Evolutionary conservation across 495 filamentous ascomycete species (phyloP), one percentile per base, ranked within the genome.

Genomic region (Aspergillus conjunctus): DNA sequence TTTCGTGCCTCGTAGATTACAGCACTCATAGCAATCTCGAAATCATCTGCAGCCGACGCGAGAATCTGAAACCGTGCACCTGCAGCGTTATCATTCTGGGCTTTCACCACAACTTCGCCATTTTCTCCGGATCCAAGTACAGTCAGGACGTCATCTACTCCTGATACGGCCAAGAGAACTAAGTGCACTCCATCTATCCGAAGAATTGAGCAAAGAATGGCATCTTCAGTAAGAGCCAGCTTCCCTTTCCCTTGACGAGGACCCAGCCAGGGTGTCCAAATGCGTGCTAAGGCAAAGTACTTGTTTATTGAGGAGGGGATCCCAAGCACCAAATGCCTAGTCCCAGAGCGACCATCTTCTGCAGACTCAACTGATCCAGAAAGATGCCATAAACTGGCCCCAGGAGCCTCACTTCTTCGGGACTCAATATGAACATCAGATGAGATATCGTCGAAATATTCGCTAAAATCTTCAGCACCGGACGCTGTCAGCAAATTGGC

Each of bases 1-100:
- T 87, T 85, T 18, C 94, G 85, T 14, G 94, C 91, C 57, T 91
- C 86, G 59, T 97, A 95, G 75, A 97, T 91, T 3, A 90, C 85
- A 20, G 92, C 89, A 56, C 88, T 87, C 63, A 88, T 84, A 3
- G 91, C 89, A 51, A 81, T 79, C 65, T 97, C 91, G 62, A 95
- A 93, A 33, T 86, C 77, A 44, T 87, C 78, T 6, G 89, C 90
- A 17, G 89, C 85, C 48, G 91, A 86, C 7, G 87, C 88, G 30
- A 97, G 69, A 18, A 92, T 80, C 17, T 83, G 78, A 14, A 86
- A 86, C n/a, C 77, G 71, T 4, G 84, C 79, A n/a, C 71, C 50
- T 11, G 71, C 56, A 6, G 68, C 61, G 43, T 81, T 81, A 63
- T 97, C 93, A 71, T 88, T 97, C 39, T 85, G 78, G 52, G 90